Conservation (phyloP, 2,329 filamentous ascomycete species). For the Aspergillus ochraceoroseus region DNA sequence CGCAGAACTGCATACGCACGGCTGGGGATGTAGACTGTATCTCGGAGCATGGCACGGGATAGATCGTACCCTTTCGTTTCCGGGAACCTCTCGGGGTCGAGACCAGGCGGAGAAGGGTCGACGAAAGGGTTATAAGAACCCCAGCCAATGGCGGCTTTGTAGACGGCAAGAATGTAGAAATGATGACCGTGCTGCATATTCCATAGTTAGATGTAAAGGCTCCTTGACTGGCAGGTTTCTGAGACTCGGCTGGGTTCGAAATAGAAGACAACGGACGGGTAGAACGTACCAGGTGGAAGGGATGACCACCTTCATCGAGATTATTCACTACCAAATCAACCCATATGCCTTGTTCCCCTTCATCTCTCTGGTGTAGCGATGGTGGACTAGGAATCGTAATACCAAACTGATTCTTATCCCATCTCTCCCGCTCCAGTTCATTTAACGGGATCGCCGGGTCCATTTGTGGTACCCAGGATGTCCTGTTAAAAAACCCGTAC, state of each 20-base stretch:
- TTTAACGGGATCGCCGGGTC: conserved; percentile 34
- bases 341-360: conserved; percentile 32
- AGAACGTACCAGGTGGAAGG: conserved; percentile 46
- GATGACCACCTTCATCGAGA: conserved; percentile 48
- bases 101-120: conserved; percentile 23
- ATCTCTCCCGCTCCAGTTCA: conserved; percentile 33
- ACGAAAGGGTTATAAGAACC: conserved; percentile 39
- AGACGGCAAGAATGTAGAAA: conserved; percentile 32
- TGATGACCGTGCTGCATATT: conserved; percentile 35
- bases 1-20: conserved; percentile 54
- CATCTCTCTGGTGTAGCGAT: not conserved
- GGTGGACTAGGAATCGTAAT: conserved; percentile 27
- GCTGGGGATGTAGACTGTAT: conserved; percentile 52
- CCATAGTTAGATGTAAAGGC: not conserved
- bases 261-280: not conserved
- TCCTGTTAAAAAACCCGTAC: conserved; percentile 48
- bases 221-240: not conserved
- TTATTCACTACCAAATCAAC: conserved; percentile 50
- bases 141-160: conserved; percentile 32
- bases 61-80: conserved; percentile 25
- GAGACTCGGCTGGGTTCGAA: too few species aligned
- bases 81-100: conserved; percentile 8
- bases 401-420: conserved; percentile 44
- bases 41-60: conserved; percentile 45
- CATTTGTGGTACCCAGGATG: conserved; percentile 42